Evolutionary conservation across 805 yeast genomes (phyloP).

Genomic region (Candida piceae): DNA sequence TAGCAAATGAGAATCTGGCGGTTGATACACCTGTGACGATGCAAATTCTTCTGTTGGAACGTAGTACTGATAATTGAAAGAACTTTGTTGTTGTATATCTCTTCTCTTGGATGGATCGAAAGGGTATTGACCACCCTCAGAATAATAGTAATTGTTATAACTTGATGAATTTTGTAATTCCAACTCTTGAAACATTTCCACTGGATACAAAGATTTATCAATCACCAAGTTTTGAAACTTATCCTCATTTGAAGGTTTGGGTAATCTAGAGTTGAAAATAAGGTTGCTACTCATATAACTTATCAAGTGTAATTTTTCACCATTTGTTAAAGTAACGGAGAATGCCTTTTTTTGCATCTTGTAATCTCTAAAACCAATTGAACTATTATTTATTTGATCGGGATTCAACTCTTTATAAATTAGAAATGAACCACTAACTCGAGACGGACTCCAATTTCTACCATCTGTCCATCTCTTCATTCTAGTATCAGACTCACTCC

Average conservation of each 20-base stretch:
- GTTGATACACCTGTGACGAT: too few relatives aligned
- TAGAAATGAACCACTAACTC: conserved; percentile 60
- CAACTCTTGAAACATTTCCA: too few relatives aligned
- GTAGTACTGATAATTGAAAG: too few relatives aligned
- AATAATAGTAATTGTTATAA: too few relatives aligned
- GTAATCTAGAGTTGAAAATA: conserved; percentile 13
- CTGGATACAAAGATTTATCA: conserved; percentile 21
- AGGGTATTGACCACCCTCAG: too few relatives aligned
- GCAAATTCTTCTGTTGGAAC: conserved; percentile 36
- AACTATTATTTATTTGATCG: too few relatives aligned
- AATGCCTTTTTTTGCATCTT: conserved; percentile 66
- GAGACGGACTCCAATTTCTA: conserved; percentile 64
- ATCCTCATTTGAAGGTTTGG: conserved; percentile 43
- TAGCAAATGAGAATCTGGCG: too few relatives aligned
- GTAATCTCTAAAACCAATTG: conserved; percentile 39
- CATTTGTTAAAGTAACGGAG: conserved; percentile 47
- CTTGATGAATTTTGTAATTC: too few relatives aligned
- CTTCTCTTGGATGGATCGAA: too few relatives aligned
- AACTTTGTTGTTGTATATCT: too few relatives aligned
- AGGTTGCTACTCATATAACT: conserved; percentile 37
- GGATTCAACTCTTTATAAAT: conserved; percentile 58
- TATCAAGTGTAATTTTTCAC: conserved; percentile 55
- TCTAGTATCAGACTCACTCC: conserved; percentile 69
- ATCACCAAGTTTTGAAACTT: conserved; percentile 24
- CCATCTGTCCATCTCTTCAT: conserved; percentile 82